Percentiles rank a stretch among this genome's conserved stretches.
Conservation (phyloP, 1,284 basidiomycete species). For the Tranzscheliella williamsii region DNA sequence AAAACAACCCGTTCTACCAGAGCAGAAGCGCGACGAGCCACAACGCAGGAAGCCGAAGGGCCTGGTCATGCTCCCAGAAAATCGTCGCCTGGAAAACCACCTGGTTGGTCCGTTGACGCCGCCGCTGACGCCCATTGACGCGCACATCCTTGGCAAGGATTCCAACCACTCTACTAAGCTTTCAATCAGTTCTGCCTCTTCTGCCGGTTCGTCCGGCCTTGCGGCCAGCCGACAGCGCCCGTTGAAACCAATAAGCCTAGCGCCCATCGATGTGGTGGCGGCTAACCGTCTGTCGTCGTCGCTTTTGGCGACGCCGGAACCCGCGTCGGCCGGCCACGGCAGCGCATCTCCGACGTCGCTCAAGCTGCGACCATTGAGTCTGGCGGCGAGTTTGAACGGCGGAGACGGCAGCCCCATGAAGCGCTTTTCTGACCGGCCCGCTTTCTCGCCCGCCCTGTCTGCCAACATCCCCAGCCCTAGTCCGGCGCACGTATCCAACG, state of each 20-base stretch:
- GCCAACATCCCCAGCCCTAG: conserved; percentile 26
- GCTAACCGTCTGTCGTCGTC: conserved; percentile 24
- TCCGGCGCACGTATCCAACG: conserved; percentile 8
- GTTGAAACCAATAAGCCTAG: conserved; percentile 2
- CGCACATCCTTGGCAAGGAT: conserved; percentile 5
- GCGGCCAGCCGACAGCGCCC: conserved; percentile 1
- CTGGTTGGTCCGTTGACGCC: conserved; percentile 20
- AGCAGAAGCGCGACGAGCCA: conserved; percentile 13
- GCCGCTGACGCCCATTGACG: conserved; percentile 30
- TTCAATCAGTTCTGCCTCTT: conserved; percentile 28
- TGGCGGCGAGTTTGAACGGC: conserved; percentile 20
- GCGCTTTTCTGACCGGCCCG: conserved; percentile 23
- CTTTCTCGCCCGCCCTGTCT: conserved; percentile 35
- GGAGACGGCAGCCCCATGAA: conserved; percentile 29
- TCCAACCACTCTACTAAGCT: conserved; percentile 17
- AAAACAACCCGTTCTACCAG: conserved; percentile 1
- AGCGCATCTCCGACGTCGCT: conserved; percentile 5
- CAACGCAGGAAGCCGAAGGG: conserved; percentile 14
- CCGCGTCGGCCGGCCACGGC: not conserved
- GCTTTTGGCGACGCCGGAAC: not conserved
- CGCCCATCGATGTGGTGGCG: conserved; percentile 19
- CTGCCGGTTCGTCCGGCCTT: conserved; percentile 7
- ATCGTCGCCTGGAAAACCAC: conserved; percentile 2
- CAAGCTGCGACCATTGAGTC: conserved; percentile 29
- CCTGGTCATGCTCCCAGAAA: conserved; percentile 17